phyloP scores from a whole-genome alignment of 2,329 filamentous ascomycete species.

The Sclerotinia minor region DNA sequence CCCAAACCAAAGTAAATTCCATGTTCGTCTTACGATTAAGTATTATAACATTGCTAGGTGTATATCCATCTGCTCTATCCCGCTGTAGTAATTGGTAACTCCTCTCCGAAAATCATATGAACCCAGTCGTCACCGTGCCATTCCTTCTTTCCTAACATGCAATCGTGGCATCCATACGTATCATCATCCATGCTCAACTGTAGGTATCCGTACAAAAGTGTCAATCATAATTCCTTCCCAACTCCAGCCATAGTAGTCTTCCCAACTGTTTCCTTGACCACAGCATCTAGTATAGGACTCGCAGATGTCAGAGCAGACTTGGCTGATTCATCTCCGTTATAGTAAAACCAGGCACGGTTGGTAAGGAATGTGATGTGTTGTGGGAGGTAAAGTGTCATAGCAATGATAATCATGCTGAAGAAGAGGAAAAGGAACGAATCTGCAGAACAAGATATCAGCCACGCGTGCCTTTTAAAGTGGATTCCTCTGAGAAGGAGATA shows the following conservation, averaged over 20 bases:
- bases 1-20: not conserved
- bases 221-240: constrained; percentile 36
- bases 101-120: constrained; percentile 9
- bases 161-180: constrained; percentile 18
- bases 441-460: constrained; percentile 44
- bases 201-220: not conserved
- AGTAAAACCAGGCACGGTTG: constrained; percentile 91
- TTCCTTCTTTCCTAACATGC: constrained; percentile 4
- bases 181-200: constrained; percentile 7
- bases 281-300: constrained; percentile 32
- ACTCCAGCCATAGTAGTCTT: constrained; percentile 28
- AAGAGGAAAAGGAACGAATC: constrained; percentile 92
- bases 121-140: not conserved
- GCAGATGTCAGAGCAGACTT: constrained; percentile 33
- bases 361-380: constrained; percentile 83
- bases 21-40: not conserved
- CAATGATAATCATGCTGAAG: constrained; percentile 80
- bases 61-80: constrained; percentile 11
- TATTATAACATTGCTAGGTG: constrained; percentile 22
- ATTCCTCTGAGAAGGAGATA: not conserved
- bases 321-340: constrained; percentile 71
- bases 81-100: constrained; percentile 18
- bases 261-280: constrained; percentile 36
- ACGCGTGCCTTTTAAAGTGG: not conserved
- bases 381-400: constrained; percentile 87